A percentile compares a stretch with the other conserved stretches of the same genome.
Conservation (phyloP, 2,329 filamentous ascomycete genomes). For the Talaromyces sp. region DNA sequence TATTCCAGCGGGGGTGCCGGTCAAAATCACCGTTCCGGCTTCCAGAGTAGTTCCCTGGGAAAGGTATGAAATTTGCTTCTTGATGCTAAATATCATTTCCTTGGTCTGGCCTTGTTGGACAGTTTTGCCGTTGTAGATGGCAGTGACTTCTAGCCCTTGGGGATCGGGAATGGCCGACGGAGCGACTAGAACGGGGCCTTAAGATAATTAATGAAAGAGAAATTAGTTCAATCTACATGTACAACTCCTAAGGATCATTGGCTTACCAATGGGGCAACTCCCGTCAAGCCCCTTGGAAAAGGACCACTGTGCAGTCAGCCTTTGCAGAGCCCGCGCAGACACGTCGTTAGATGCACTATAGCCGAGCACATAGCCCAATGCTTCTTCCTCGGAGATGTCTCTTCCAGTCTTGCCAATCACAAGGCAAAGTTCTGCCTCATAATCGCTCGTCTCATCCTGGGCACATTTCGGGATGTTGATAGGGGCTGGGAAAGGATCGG, state of each 20-base stretch:
- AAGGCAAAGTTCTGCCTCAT: slow-evolving; percentile 48
- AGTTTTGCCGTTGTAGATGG: slow-evolving; percentile 36
- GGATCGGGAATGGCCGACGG: slow-evolving; percentile 25
- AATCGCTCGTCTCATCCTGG: slow-evolving; percentile 28
- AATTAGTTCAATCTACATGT: too few species aligned
- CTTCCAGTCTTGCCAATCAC: slow-evolving; percentile 52
- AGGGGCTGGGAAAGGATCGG: slow-evolving; percentile 21
- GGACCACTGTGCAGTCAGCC: slow-evolving; percentile 58
- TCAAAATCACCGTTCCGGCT: slow-evolving; percentile 21
- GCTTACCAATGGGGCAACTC: slow-evolving; percentile 43
- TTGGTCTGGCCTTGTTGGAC: slow-evolving; percentile 39
- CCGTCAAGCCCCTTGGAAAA: slow-evolving; percentile 55
- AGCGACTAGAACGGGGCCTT: slow-evolving; percentile 23
- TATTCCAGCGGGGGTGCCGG: slow-evolving; percentile 28
- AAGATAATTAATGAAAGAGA: not conserved
- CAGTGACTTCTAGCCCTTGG: slow-evolving; percentile 27
- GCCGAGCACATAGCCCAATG: slow-evolving; percentile 53
- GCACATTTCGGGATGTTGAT: slow-evolving; percentile 27
- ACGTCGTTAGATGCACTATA: slow-evolving; percentile 56
- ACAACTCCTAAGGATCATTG: too few species aligned
- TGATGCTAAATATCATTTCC: slow-evolving; percentile 37
- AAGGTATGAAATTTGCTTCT: slow-evolving; percentile 34
- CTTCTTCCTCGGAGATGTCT: slow-evolving; percentile 41
- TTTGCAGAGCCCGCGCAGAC: slow-evolving; percentile 50
- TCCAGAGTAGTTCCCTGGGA: slow-evolving; percentile 30